Conservation (phyloP, 306 rosid species). For the Castanea mollissima region DNA sequence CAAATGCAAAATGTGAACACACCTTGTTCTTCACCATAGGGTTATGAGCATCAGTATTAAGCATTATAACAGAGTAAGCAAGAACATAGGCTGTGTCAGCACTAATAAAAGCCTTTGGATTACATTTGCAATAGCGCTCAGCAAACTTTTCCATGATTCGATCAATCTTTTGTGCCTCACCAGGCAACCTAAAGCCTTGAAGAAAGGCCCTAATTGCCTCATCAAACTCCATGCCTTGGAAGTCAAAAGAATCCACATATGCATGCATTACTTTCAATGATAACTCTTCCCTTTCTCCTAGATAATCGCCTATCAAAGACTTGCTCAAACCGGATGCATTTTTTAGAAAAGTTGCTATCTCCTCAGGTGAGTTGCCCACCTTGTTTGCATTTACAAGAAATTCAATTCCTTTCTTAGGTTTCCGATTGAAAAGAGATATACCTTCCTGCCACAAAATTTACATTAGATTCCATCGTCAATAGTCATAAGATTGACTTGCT, state of each 20-base stretch:
- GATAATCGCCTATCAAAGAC: constrained; percentile 90
- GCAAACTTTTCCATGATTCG: constrained; percentile 99
- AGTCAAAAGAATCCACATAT: constrained; percentile 92
- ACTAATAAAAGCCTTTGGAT: constrained; percentile 85
- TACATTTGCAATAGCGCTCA: constrained; percentile 94
- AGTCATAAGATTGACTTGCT: constrained; percentile 20
- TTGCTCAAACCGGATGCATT: constrained; percentile 96
- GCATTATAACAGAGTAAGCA: constrained; percentile 96
- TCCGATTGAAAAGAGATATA: constrained; percentile 93
- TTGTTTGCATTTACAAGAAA: constrained; percentile 95
- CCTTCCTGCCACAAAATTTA: constrained; percentile 95
- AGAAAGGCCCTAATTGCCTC: constrained; percentile 93
- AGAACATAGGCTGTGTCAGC: constrained; percentile 99
- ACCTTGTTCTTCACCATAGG: constrained; percentile 97
- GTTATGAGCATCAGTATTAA: constrained; percentile 96
- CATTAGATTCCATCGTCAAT: constrained; percentile 39
- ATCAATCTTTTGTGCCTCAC: constrained; percentile 99
- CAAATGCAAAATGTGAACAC: constrained; percentile 22
- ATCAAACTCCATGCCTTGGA: constrained; percentile 90
- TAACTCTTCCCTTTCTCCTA: constrained; percentile 96
- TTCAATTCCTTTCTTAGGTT: constrained; percentile 94
- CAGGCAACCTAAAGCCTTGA: constrained; percentile 95
- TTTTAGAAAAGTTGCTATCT: constrained; percentile 89
- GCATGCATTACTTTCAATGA: constrained; percentile 95
- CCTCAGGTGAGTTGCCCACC: constrained; percentile 92